A percentile compares a stretch with the other conserved stretches of the same genome.
Conservation (phyloP, 306 rosid species). For the Vigna reflexopilosa region DNA sequence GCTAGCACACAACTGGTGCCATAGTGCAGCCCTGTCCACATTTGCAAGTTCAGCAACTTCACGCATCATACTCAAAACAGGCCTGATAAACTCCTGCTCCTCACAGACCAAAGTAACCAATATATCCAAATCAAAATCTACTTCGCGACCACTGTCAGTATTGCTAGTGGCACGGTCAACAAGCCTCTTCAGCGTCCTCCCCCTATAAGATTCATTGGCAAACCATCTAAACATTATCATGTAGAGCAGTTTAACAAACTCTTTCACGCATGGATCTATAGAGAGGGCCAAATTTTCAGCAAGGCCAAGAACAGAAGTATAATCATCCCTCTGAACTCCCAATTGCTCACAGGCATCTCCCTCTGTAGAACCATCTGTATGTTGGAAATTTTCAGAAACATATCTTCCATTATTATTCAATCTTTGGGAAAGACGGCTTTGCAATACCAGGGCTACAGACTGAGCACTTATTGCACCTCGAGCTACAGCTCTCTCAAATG, state of each 20-base stretch:
- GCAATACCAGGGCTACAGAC: conserved; percentile 88
- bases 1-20: conserved; percentile 96
- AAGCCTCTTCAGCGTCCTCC: conserved; percentile 88
- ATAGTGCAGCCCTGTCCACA: conserved; percentile 92
- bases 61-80: conserved; percentile 90
- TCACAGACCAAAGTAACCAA: conserved; percentile 84
- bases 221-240: conserved; percentile 88
- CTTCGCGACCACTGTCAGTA: conserved; percentile 69
- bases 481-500: conserved; percentile 95
- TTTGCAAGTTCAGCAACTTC: conserved; percentile 95
- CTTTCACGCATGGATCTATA: conserved; percentile 76
- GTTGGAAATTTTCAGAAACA: conserved; percentile 65
- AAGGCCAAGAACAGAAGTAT: conserved; percentile 91
- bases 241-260: conserved; percentile 86
- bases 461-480: conserved; percentile 87
- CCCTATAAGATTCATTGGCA: conserved; percentile 81
- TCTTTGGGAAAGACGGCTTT: conserved; percentile 87
- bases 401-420: conserved; percentile 58
- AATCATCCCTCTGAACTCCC: conserved; percentile 83
- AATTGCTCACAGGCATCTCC: conserved; percentile 75
- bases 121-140: conserved; percentile 85
- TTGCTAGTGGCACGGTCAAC: conserved; percentile 85
- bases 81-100: conserved; percentile 83
- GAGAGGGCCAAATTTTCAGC: conserved; percentile 95
- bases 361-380: conserved; percentile 63